Percentiles rank a stretch among this genome's conserved stretches.
Evolutionary conservation across 371 early-diverging fungal species (phyloP).

Genomic region (Actinomortierella wolfii): DNA sequence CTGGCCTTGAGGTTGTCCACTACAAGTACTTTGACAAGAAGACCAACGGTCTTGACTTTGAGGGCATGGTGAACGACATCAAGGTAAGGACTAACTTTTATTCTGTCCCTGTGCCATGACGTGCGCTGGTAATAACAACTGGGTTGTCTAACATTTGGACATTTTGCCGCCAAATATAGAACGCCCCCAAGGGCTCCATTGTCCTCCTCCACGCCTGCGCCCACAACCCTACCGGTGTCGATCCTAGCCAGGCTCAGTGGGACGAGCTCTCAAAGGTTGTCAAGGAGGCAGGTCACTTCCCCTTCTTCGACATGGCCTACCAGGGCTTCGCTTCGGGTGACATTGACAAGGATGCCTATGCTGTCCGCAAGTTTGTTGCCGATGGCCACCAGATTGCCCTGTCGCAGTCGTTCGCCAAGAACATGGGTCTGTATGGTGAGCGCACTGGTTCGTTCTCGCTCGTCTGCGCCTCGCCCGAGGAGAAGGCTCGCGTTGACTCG

Average conservation of each 20-base stretch:
- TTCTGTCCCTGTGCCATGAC: not conserved
- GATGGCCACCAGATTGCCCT: slow-evolving; percentile 85
- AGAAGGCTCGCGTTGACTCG: slow-evolving; percentile 85
- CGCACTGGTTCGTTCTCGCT: slow-evolving; percentile 96
- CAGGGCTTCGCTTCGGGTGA: slow-evolving; percentile 98
- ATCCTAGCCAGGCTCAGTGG: slow-evolving; percentile 95
- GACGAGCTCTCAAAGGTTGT: slow-evolving; percentile 80
- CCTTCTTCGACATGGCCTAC: slow-evolving; percentile 99
- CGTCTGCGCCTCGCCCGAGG: slow-evolving; percentile 77
- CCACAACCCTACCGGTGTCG: slow-evolving; percentile 99
- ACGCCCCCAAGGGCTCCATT: slow-evolving; percentile 86
- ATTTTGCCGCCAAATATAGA: slow-evolving; percentile 48
- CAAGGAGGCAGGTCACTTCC: slow-evolving; percentile 84
- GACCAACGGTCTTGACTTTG: slow-evolving; percentile 93
- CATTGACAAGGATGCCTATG: slow-evolving; percentile 90
- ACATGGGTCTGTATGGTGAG: slow-evolving; percentile 99
- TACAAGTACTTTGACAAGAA: slow-evolving; percentile 95
- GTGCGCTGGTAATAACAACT: too few relatives aligned
- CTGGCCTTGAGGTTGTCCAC: slow-evolving; percentile 83
- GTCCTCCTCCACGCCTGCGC: slow-evolving; percentile 98
- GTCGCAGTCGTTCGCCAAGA: slow-evolving; percentile 97
- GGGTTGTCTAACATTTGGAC: too few relatives aligned
- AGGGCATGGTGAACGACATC: slow-evolving; percentile 90
- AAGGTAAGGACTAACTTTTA: slow-evolving; percentile 49
- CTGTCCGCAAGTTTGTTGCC: slow-evolving; percentile 90